phyloP scores from a whole-genome alignment of 1,284 basidiomycete species.

The Sphagnurus paluster region DNA sequence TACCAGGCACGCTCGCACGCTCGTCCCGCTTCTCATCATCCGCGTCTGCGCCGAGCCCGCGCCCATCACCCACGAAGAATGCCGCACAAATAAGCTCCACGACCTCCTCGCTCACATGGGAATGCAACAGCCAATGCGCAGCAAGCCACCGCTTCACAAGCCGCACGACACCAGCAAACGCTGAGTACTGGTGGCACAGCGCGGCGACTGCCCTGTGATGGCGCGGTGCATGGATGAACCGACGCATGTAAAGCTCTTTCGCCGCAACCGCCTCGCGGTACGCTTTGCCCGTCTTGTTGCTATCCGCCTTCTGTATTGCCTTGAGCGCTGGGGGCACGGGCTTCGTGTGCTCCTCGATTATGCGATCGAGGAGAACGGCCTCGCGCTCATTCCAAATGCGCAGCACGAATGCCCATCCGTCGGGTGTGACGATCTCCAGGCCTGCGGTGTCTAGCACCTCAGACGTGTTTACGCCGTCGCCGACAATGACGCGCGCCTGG shows the following conservation, averaged over 20 bases:
- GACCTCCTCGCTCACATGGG: constrained; percentile 73
- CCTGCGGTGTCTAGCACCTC: constrained; percentile 70
- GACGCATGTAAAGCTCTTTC: constrained; percentile 61
- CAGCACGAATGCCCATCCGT: constrained; percentile 87
- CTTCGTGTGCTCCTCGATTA: constrained; percentile 47
- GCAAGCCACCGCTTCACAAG: constrained; percentile 93
- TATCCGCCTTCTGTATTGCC: constrained; percentile 27
- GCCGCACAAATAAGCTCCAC: constrained; percentile 84
- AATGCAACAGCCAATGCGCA: constrained; percentile 81
- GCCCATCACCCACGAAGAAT: constrained; percentile 51
- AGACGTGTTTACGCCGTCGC: constrained; percentile 46
- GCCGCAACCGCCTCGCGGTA: constrained; percentile 63
- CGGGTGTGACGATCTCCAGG: constrained; percentile 78
- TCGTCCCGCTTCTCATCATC: constrained; percentile 28
- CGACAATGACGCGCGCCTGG: constrained; percentile 58
- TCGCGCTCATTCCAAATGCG: constrained; percentile 91
- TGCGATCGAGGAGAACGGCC: constrained; percentile 73
- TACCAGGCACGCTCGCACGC: constrained; percentile 49
- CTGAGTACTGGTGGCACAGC: constrained; percentile 77
- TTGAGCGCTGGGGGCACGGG: constrained; percentile 38
- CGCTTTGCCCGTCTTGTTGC: constrained; percentile 44
- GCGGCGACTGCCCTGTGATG: constrained; percentile 87
- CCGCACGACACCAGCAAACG: constrained; percentile 83
- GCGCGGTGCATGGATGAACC: constrained; percentile 77
- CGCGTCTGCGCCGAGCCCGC: constrained; percentile 29